Base-by-base conservation (phyloP, 805 yeast genomes). In the Blastobotrys americana region DNA sequence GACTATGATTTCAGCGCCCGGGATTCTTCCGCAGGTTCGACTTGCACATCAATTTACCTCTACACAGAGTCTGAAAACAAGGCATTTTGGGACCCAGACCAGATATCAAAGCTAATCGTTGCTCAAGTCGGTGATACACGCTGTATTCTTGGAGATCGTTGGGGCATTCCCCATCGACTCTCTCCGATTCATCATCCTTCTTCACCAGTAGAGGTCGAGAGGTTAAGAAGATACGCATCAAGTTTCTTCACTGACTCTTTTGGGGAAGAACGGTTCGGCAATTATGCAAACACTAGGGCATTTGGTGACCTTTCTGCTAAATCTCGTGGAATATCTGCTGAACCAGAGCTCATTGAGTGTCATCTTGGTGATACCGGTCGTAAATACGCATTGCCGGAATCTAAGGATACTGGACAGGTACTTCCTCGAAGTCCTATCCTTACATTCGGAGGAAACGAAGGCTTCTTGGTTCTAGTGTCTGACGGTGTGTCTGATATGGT, bases 71-170 rank as follows among this genome's bases (percentile, higher is more conserved):
- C 67, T 46, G 55, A 63, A 5, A 48, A 49, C 3, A 46, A 52
- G 19, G 34, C 63, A 33, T 82, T 73, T 61, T 82, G 89, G 66
- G 78, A 80, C 49, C 76, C 80, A n/a, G 68, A 72, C 5, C 80
- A 84, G 3, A 66, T 82, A 9, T 71, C 86, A 18, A 78, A 79
- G 55, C 63, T 93, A 18, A 73, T 84, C 0, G 76, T 89, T 16
- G 89, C 94, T 1, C 98, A 93, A 58, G 80, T 90, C 10, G 98
- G 98, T 4, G 98, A 93, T 60, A 84, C 97, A 2, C 76, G 84
- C 50, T 87, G 94, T 4, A 73, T 93, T 2, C 55, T 93, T n/a
- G 84, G 93, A 51, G 97, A 89, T 63, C 74, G 73, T 45, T 63
- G 72, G 44, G 97, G 97, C 2, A 66, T 75, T 34, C 95, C 95